phyloP scores from a whole-genome alignment of 2,329 filamentous ascomycete species.

The Trichoderma arundinaceum region DNA sequence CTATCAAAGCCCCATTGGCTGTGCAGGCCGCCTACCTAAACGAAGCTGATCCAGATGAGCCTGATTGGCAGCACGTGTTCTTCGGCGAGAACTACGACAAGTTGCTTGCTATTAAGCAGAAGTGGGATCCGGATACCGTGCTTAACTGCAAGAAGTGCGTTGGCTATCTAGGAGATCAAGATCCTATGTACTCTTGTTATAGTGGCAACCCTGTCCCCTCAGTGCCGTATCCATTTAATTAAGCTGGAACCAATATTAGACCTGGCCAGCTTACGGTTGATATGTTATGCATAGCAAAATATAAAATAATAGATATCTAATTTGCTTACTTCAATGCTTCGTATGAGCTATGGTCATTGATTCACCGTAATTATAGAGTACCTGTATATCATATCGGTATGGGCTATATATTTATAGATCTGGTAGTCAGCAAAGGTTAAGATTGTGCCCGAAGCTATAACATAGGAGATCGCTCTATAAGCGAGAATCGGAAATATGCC shows the following conservation, averaged over 20 bases:
- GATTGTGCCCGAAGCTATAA: too few relatives aligned
- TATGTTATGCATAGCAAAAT: too few relatives aligned
- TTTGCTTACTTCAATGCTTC: too few relatives aligned
- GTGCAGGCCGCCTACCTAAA: slow-evolving; percentile 51
- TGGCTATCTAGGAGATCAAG: slow-evolving; percentile 8
- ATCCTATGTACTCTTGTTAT: slow-evolving; percentile 27
- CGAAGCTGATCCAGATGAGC: slow-evolving; percentile 56
- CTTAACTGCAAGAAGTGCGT: slow-evolving; percentile 19
- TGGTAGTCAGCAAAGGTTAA: too few relatives aligned
- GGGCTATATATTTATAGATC: too few relatives aligned
- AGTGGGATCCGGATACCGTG: slow-evolving; percentile 51
- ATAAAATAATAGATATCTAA: too few relatives aligned
- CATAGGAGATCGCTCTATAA: too few relatives aligned
- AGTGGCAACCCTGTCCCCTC: slow-evolving; percentile 4
- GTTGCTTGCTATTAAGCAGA: slow-evolving; percentile 54
- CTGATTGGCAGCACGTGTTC: slow-evolving; percentile 51
- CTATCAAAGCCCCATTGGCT: slow-evolving; percentile 6
- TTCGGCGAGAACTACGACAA: slow-evolving; percentile 54
- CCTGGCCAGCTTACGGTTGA: too few relatives aligned
- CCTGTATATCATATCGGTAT: too few relatives aligned
- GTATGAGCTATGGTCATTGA: too few relatives aligned
- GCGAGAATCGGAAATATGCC: too few relatives aligned
- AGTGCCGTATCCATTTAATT: background rate
- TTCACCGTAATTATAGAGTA: too few relatives aligned
- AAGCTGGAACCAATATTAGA: background rate